Evolutionary conservation across 2,329 filamentous ascomycete genomes (phyloP).

Genomic region (Albifimbria verrucaria): DNA sequence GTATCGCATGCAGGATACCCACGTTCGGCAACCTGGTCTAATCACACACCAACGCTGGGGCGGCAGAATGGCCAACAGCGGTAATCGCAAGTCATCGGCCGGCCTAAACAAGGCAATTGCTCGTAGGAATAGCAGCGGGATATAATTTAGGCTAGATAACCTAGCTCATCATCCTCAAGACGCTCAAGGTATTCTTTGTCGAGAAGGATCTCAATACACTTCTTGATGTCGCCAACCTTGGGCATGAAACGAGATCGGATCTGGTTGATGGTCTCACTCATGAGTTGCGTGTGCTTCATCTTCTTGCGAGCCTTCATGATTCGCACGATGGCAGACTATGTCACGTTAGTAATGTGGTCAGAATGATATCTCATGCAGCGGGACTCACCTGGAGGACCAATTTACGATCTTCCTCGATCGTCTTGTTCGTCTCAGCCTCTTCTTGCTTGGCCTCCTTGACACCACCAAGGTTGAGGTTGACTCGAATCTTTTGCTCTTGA

Average conservation of each 20-base stretch:
- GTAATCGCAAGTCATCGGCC: too few relatives aligned
- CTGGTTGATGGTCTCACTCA: slow-evolving; percentile 93
- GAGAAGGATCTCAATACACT: slow-evolving; percentile 96
- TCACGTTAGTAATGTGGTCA: slow-evolving; percentile 21
- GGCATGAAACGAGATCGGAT: slow-evolving; percentile 91
- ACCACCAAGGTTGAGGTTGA: slow-evolving; percentile 93
- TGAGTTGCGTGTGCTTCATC: slow-evolving; percentile 95
- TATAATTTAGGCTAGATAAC: slow-evolving; percentile 77
- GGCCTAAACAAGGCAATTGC: too few relatives aligned
- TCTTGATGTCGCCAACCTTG: slow-evolving; percentile 95
- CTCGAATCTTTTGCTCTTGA: slow-evolving; percentile 98
- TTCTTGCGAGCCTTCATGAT: slow-evolving; percentile 99
- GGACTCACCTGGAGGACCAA: slow-evolving; percentile 86
- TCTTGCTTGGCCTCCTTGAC: slow-evolving; percentile 96
- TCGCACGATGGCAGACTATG: slow-evolving; percentile 91
- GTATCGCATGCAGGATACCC: too few relatives aligned
- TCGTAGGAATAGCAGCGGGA: neutral
- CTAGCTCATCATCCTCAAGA: slow-evolving; percentile 88
- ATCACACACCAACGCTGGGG: too few relatives aligned
- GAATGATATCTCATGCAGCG: too few relatives aligned
- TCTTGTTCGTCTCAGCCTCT: slow-evolving; percentile 97
- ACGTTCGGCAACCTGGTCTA: too few relatives aligned
- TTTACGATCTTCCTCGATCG: slow-evolving; percentile 96
- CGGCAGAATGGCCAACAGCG: too few relatives aligned
- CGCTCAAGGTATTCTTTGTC: slow-evolving; percentile 99